Base-by-base conservation (phyloP, 2,329 filamentous ascomycete genomes). In the Ophiostoma tasmaniense region DNA sequence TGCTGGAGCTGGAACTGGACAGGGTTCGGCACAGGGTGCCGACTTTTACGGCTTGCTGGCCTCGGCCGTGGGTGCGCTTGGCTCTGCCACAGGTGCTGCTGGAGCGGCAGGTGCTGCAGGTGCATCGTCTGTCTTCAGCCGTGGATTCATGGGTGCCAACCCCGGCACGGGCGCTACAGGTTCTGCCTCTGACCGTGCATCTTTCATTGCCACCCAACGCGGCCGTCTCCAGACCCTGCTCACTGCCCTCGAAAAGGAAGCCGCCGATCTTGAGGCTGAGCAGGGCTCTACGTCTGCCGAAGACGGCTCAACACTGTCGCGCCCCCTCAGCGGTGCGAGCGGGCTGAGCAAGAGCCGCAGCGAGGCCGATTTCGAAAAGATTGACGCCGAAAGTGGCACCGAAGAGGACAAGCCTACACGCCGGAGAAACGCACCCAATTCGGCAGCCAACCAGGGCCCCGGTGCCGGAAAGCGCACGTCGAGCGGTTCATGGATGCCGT, bases 291-390 rank as follows among this genome's bases (percentile, higher is more conserved):
- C 64, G 7, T 42, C 22, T 35, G 20, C 37, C 64, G 14, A 68
- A 50, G 39, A 67, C 70, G 22, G 67, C 65, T 67, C 65, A 33
- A 67, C 68, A 3, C 62, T 68, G 64, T 67, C 69, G 37, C 69
- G 67, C n/a, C 64, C 64, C 52, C 78, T 78, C 74, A 85, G 83
- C 71, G 85, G 81, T 1, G 79, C 95, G 73, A 89, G 87, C 73
- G 87, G 82, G 2, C 79, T 96, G 74, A 89, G 87, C 74, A 94
- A 94, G 80, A 94, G 91, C 75, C 88, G 88, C 72, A 96, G 91
- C 77, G 93, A 97, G 76, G 87, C 86, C 25, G 94, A 96, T 74
- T 97, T 97, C 75, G 93, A 96, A 75, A 91, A 92, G 77, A 91
- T 79, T 73, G 90, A 95, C 71, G 87, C 89, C 42, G 90, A 93